Evolutionary conservation across 2,329 filamentous ascomycete species (phyloP), one percentile per base, ranked within the genome.

Genomic region (Diplocarpon mali): DNA sequence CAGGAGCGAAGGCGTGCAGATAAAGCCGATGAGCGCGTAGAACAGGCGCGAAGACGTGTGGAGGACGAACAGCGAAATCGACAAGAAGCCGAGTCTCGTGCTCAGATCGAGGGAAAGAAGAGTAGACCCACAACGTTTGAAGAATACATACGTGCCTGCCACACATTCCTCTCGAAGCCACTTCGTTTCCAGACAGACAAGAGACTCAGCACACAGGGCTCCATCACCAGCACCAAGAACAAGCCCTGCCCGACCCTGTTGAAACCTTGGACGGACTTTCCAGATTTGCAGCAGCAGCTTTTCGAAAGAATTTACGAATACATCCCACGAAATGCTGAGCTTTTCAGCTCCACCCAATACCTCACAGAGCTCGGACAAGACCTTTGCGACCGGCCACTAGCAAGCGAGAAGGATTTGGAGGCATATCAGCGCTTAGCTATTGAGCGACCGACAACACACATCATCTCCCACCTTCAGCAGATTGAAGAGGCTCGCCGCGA

Each of bases 371-470:
- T 53, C 10, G 49, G 51, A 7, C 45, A 48, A 30, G 40, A 52
- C 34, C 38, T 58, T 34, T 47, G 38, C 14, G 41, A 45, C 38
- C 49, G 53, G 27, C 47, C 51, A 38, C 42, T 61, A 9, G 53
- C 53, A 35, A 60, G 59, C 44, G 57, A 63, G 38, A 48, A 54
- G 41, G 61, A 60, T 41, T 52, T 62, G 6, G 54, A 59, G 45
- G 41, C 16, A 46, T 61, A 59, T 48, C 50, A 61, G 40, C 53
- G 57, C 46, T 31, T 58, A 30, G 55, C 54, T 12, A 53, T 62
- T 38, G 57, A 62, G 42, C 46, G 57, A 35, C 51, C 57, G 44
- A 56, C 52, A 44, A 53, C 48, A 16, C 42, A 58, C 37, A 58
- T 62, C 11, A 54, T 62, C 44, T 46, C 55, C 11, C 49, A 55